Percentiles rank a stretch among this genome's conserved stretches.
phyloP scores from a whole-genome alignment of 129 eudicot genomes.

The Flaveria robusta region DNA sequence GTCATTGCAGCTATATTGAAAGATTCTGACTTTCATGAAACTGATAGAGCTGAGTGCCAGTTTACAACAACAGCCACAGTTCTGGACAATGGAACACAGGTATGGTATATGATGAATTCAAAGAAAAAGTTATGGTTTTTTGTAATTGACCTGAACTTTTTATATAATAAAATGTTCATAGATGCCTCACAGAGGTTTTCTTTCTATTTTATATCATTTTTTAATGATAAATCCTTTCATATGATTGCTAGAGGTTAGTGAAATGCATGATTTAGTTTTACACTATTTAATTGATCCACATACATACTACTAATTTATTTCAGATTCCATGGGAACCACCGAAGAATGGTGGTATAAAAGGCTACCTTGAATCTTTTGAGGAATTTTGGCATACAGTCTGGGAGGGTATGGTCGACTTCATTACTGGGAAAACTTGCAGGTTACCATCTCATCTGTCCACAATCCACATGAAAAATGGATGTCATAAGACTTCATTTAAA shows the following conservation, averaged over 20 bases:
- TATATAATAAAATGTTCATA: background rate
- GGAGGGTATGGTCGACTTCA: conserved; percentile 66
- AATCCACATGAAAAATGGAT: background rate
- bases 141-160: background rate
- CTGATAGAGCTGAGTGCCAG: conserved; percentile 90
- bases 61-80: conserved; percentile 89
- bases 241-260: background rate
- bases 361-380: conserved; percentile 71
- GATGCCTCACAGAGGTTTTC: background rate
- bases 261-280: conserved; percentile 4
- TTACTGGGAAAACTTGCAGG: conserved; percentile 88
- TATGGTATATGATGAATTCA: conserved; percentile 25
- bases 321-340: conserved; percentile 83
- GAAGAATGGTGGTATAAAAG: conserved; percentile 45
- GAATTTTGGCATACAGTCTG: conserved; percentile 67
- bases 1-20: conserved; percentile 78
- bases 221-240: background rate
- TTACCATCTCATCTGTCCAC: conserved; percentile 22
- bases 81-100: conserved; percentile 92
- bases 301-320: background rate
- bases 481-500: background rate
- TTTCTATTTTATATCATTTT: background rate
- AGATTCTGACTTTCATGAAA: conserved; percentile 82
- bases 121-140: background rate
- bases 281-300: conserved; percentile 6